Evolutionary conservation across 441 rosid species (phyloP), one percentile per base, ranked within the genome.

Genomic region (Gossypium schwendimanii): DNA sequence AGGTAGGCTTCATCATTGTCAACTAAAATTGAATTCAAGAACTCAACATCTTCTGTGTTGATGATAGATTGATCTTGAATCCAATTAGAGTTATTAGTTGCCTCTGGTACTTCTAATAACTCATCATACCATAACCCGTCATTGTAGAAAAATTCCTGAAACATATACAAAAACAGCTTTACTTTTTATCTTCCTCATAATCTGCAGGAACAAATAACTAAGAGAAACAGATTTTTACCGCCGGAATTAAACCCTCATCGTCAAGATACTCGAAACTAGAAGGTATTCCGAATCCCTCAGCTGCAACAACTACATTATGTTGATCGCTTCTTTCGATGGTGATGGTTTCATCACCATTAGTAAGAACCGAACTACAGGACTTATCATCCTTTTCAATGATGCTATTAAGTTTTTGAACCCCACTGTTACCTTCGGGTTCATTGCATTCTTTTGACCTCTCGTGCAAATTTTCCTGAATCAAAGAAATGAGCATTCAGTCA

Each of bases 391-490:
- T 54, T 49, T 66, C 44, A 15, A n/a, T 7, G 41, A 7, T 47
- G 58, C 39, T n/a, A 66, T 66, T 23, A 9, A 15, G 41, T 3
- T 66, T n/a, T n/a, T 45, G 55, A 65, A 21, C 53, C 69, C 5
- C 26, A 12, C 6, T 44, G 23, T 12, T 21, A 41, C 26, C 39
- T 14, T n/a, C 0, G 4, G 41, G 6, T 66, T 14, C 70, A 66
- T 24, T 24, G 10, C 1, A 7, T 66, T 47, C 57, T n/a, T 31
- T 66, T 47, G 70, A 47, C 41, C 49, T 28, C 39, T 47, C 41
- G 21, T 66, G 23, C 49, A 66, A 47, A 2, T 17, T 33, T 49
- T 24, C 70, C 70, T 65, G 57, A 65, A 24, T 45, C 70, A 65
- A 20, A 47, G 39, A 45, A 65, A 47, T 12, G 31, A 14, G 21